These are phyloP conservation scores for Letharia columbiana DNA, from an alignment of 495 filamentous ascomycete genomes.

Conservation along the genomic window DNA sequence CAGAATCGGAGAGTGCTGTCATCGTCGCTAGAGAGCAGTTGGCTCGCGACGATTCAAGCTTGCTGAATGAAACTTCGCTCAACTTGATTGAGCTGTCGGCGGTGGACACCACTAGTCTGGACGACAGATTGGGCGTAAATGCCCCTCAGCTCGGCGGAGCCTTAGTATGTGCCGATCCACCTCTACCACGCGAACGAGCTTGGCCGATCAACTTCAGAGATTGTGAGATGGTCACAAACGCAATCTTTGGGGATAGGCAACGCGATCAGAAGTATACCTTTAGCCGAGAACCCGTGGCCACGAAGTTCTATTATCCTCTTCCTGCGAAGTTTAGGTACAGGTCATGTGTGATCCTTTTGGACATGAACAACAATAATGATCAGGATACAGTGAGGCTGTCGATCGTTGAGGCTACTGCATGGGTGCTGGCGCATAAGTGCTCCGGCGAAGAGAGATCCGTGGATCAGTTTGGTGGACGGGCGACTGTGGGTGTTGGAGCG, in stretches of 20 bases:
- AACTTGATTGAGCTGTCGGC: background rate
- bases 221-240: background rate
- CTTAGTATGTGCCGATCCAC: background rate
- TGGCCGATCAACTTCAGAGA: background rate
- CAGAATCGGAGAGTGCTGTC: background rate
- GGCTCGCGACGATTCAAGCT: background rate
- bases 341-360: background rate
- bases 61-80: background rate
- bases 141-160: background rate
- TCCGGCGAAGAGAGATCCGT: background rate
- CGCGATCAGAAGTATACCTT: background rate
- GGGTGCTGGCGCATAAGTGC: background rate
- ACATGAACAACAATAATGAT: background rate
- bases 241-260: background rate
- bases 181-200: background rate
- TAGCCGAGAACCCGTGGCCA: background rate
- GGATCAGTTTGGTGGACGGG: conserved; percentile 1
- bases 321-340: background rate
- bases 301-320: background rate
- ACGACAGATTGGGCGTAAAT: background rate
- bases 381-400: conserved; percentile 4
- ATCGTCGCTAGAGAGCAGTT: background rate
- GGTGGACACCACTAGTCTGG: background rate
- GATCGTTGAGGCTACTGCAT: conserved; percentile 3
- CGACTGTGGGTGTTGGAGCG: background rate